Conservation (phyloP, 2,329 filamentous ascomycete genomes). For the Curvularia sp. region DNA sequence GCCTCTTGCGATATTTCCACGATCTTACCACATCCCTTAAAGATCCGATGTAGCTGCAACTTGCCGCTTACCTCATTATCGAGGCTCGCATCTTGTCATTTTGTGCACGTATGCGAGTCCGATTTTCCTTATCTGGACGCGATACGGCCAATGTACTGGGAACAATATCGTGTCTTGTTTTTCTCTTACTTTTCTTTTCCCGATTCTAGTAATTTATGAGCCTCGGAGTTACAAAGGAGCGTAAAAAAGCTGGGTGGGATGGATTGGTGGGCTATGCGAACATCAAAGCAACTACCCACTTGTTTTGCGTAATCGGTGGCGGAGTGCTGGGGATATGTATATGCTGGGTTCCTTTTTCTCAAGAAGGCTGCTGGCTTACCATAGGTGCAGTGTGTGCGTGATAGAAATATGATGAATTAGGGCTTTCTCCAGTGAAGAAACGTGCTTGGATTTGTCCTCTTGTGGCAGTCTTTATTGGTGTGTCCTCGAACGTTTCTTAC, state of each 20-base stretch:
- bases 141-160: not conserved
- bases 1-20: constrained; percentile 3
- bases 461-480: not conserved
- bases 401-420: not conserved
- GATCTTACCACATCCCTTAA: not conserved
- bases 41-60: not conserved
- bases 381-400: not conserved
- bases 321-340: not conserved
- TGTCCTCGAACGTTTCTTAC: not conserved
- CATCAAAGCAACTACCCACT: not conserved
- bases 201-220: constrained; percentile 10
- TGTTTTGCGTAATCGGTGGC: not conserved
- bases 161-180: not conserved
- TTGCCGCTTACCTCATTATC: not conserved
- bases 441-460: not conserved
- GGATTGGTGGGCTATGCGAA: constrained; percentile 7
- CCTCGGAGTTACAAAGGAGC: constrained; percentile 12
- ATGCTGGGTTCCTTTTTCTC: not conserved
- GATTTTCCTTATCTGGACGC: not conserved
- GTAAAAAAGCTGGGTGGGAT: constrained; percentile 10
- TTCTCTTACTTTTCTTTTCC: not conserved
- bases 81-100: not conserved
- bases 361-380: not conserved
- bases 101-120: not conserved
- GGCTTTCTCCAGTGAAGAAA: not conserved